Percentiles rank a stretch among this genome's conserved stretches.
Evolutionary conservation across 2,329 filamentous ascomycete species (phyloP).

Genomic region (Plenodomus biglobosus): DNA sequence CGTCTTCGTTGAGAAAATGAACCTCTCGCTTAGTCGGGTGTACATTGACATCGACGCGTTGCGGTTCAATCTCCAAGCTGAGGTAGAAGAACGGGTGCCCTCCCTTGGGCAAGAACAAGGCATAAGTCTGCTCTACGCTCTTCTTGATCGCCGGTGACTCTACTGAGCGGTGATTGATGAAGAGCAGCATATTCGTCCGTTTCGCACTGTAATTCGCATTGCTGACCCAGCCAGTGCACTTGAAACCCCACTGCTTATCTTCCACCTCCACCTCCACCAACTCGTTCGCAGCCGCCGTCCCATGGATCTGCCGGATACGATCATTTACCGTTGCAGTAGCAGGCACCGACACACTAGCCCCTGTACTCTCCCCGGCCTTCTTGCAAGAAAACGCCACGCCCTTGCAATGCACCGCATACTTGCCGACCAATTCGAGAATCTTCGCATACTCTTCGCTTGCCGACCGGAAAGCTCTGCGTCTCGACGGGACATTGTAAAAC

Average conservation of each 20-base stretch:
- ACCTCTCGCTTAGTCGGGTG: constrained; percentile 97
- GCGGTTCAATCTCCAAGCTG: constrained; percentile 87
- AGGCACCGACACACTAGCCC: constrained; percentile 73
- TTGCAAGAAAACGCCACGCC: constrained; percentile 96
- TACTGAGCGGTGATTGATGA: constrained; percentile 95
- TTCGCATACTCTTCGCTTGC: constrained; percentile 95
- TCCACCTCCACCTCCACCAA: constrained; percentile 73
- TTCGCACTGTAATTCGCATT: constrained; percentile 96
- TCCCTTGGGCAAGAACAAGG: constrained; percentile 84
- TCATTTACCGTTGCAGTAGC: constrained; percentile 72
- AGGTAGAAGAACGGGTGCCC: constrained; percentile 94
- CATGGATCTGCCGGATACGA: constrained; percentile 88
- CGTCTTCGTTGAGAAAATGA: constrained; percentile 96
- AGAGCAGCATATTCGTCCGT: constrained; percentile 81
- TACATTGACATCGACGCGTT: constrained; percentile 92
- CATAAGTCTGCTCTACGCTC: constrained; percentile 86
- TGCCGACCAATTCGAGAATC: constrained; percentile 90
- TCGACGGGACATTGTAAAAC: constrained; percentile 93
- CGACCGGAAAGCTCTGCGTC: constrained; percentile 86
- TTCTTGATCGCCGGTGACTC: constrained; percentile 88
- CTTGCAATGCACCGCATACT: constrained; percentile 88
- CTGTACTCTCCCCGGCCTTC: constrained; percentile 85
- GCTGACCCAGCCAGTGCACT: constrained; percentile 75
- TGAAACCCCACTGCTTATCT: constrained; percentile 81
- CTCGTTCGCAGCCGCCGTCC: constrained; percentile 81